phyloP scores from a whole-genome alignment of 805 yeast species.

The Metschnikowia baotianmanensis region DNA sequence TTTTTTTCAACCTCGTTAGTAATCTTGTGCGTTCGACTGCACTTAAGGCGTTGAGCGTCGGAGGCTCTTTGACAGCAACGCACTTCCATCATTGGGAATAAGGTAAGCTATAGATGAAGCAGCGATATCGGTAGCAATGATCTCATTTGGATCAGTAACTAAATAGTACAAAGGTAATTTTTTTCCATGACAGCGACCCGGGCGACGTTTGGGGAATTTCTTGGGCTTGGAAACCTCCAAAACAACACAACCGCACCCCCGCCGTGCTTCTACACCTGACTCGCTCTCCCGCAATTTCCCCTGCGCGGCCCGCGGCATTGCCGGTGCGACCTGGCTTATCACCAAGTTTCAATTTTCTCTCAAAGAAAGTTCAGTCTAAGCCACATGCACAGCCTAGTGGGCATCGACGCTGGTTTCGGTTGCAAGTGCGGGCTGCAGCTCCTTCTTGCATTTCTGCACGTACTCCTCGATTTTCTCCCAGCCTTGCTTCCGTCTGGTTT shows the following conservation, averaged over 20 bases:
- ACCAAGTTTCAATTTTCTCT: not conserved
- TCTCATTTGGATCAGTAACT: too few species aligned
- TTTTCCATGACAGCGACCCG: too few species aligned
- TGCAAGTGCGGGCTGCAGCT: constrained; percentile 4
- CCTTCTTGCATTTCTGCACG: constrained; percentile 34
- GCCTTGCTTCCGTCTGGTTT: constrained; percentile 58
- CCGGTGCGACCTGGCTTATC: constrained; percentile 1
- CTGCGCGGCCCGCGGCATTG: constrained; percentile 9
- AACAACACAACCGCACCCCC: too few species aligned
- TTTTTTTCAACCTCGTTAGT: constrained; percentile 1
- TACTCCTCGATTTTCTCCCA: constrained; percentile 69
- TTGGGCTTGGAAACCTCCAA: too few species aligned
- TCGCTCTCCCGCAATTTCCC: not conserved
- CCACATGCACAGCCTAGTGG: constrained; percentile 3
- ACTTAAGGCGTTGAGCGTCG: too few species aligned
- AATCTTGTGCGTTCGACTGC: not conserved
- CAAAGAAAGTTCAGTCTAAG: not conserved
- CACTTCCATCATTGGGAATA: too few species aligned
- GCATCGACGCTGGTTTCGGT: constrained; percentile 14
- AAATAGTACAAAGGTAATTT: too few species aligned
- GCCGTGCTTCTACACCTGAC: not conserved
- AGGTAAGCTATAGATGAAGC: too few species aligned
- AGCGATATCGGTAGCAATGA: too few species aligned
- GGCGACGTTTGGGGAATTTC: too few species aligned
- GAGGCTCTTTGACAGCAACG: too few species aligned